phyloP scores from a whole-genome alignment of 768 basidiomycete species.

The Leccinum ochraceum region DNA sequence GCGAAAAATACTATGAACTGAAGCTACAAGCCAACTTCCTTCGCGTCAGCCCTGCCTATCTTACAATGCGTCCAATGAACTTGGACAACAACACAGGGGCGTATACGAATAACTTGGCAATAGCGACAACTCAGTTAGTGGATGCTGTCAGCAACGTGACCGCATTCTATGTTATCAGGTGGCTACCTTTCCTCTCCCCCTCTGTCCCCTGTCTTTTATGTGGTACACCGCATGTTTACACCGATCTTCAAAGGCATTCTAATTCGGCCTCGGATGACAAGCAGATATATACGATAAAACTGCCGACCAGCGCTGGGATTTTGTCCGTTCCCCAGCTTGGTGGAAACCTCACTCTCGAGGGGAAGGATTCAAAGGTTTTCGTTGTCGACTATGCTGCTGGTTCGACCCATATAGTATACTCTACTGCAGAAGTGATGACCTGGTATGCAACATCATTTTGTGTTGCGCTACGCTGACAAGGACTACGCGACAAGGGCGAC shows the following conservation, averaged over 20 bases:
- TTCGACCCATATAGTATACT: slow-evolving; percentile 44
- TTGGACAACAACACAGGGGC: slow-evolving; percentile 41
- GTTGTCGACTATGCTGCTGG: slow-evolving; percentile 52
- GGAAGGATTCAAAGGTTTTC: slow-evolving; percentile 55
- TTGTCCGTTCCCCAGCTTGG: slow-evolving; percentile 46
- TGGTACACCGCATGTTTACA: slow-evolving; percentile 3
- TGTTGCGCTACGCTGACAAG: background rate
- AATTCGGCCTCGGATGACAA: slow-evolving; percentile 10
- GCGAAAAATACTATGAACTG: slow-evolving; percentile 55
- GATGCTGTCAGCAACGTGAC: slow-evolving; percentile 50
- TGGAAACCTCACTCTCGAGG: slow-evolving; percentile 44
- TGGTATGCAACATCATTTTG: slow-evolving; percentile 34
- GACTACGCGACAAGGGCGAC: slow-evolving; percentile 39
- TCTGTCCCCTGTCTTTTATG: background rate
- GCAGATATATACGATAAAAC: slow-evolving; percentile 38
- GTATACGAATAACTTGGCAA: slow-evolving; percentile 48
- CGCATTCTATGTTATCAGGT: slow-evolving; percentile 44
- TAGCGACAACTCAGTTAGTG: slow-evolving; percentile 50
- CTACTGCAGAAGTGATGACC: slow-evolving; percentile 50
- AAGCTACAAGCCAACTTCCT: slow-evolving; percentile 54
- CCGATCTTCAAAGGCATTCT: slow-evolving; percentile 15
- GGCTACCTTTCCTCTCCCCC: background rate
- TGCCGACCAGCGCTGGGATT: slow-evolving; percentile 47
- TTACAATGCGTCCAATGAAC: slow-evolving; percentile 48
- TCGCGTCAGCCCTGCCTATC: slow-evolving; percentile 49